Conservation (phyloP, 129 eudicot genomes). For the Arctium minus region DNA sequence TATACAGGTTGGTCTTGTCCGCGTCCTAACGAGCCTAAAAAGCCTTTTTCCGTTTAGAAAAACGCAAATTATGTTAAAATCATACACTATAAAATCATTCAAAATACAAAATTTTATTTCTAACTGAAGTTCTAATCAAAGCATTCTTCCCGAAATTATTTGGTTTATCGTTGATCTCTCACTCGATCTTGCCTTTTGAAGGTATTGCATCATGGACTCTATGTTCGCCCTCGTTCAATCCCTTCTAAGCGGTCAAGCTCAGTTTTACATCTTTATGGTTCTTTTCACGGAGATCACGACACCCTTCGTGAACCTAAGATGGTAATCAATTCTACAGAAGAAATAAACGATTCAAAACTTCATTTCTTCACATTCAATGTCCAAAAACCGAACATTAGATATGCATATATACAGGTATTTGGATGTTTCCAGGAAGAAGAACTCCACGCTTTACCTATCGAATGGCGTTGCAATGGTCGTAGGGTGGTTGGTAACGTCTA, state of each 20-base stretch:
- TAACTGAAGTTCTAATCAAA: neutral
- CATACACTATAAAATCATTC: neutral
- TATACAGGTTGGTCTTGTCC: neutral
- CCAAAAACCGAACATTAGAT: neutral
- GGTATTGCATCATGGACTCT: constrained; percentile 86
- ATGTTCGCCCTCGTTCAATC: constrained; percentile 56
- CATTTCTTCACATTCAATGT: neutral
- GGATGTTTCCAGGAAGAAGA: constrained; percentile 72
- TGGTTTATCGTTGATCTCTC: neutral
- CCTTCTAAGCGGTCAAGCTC: constrained; percentile 74
- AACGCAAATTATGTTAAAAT: neutral
- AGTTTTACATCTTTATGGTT: constrained; percentile 67
- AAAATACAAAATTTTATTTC: neutral
- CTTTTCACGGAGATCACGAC: constrained; percentile 84
- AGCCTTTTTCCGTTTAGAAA: neutral
- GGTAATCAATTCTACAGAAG: constrained; percentile 32
- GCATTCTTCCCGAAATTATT: neutral
- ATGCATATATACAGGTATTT: constrained; percentile 53
- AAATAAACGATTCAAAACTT: neutral
- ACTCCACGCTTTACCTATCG: constrained; percentile 50
- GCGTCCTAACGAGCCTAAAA: neutral
- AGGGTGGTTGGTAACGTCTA: constrained; percentile 83
- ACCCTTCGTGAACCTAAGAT: constrained; percentile 80
- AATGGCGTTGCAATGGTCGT: constrained; percentile 78
- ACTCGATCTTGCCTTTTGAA: constrained; percentile 17